phyloP scores from a whole-genome alignment of 768 basidiomycete genomes.

The Amanita fuliginea region DNA sequence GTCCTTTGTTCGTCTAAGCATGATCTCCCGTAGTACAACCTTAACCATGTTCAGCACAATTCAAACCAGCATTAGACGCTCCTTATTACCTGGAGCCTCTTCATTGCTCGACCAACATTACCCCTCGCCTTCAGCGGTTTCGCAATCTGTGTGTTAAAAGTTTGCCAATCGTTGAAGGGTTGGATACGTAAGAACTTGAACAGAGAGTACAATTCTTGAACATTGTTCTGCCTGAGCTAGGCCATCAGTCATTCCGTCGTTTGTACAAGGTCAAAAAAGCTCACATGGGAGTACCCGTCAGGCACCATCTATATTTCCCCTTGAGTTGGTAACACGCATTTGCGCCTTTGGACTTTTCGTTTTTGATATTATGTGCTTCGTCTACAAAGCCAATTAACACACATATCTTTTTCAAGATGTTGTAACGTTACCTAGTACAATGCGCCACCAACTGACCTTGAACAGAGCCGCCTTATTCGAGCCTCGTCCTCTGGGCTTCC shows the following conservation, averaged over 20 bases:
- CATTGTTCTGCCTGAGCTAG: constrained; percentile 65
- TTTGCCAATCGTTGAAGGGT: constrained; percentile 70
- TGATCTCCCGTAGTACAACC: constrained; percentile 75
- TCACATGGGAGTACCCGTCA: constrained; percentile 77
- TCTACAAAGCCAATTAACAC: constrained; percentile 31
- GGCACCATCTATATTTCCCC: constrained; percentile 76
- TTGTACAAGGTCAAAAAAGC: constrained; percentile 9
- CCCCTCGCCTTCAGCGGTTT: constrained; percentile 66
- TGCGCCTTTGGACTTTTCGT: constrained; percentile 65
- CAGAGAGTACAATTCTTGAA: constrained; percentile 83
- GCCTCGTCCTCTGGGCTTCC: background rate
- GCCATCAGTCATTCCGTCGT: constrained; percentile 22
- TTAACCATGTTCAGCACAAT: constrained; percentile 15
- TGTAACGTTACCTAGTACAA: constrained; percentile 61
- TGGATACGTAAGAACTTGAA: constrained; percentile 80
- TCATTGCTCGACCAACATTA: constrained; percentile 60
- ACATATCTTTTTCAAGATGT: background rate
- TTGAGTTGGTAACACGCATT: constrained; percentile 71
- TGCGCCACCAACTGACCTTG: constrained; percentile 69
- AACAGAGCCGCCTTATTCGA: constrained; percentile 50
- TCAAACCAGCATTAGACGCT: constrained; percentile 7
- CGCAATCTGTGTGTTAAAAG: constrained; percentile 70
- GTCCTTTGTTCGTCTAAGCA: constrained; percentile 83
- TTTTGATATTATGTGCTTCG: constrained; percentile 94
- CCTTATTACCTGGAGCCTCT: constrained; percentile 62